Evolutionary conservation across 2,329 filamentous ascomycete species (phyloP).

Genomic region (Aspergillus versicolor): DNA sequence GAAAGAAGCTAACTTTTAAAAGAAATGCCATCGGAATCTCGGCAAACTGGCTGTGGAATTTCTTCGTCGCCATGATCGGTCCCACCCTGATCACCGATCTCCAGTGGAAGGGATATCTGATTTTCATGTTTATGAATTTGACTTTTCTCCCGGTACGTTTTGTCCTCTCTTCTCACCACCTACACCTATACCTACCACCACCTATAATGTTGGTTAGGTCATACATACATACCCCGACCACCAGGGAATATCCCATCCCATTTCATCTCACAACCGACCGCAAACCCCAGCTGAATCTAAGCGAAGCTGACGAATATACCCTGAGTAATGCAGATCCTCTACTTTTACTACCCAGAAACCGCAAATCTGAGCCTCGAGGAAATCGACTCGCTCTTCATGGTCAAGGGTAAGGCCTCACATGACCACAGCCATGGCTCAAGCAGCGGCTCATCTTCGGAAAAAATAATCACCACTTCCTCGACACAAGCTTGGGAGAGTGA

Average conservation of each 20-base stretch:
- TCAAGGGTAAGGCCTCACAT: constrained; percentile 6
- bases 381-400: constrained; percentile 44
- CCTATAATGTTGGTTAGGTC: no score
- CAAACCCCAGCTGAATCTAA: not conserved
- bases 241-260: not conserved
- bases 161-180: not conserved
- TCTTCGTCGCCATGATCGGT: constrained; percentile 43
- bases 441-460: not conserved
- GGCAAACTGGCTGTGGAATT: constrained; percentile 53
- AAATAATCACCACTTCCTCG: not conserved
- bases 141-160: constrained; percentile 35
- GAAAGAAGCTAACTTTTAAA: constrained; percentile 3
- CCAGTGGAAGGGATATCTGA: constrained; percentile 36
- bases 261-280: not conserved
- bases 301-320: not conserved
- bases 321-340: constrained; percentile 33
- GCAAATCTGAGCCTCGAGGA: constrained; percentile 45
- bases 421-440: not conserved
- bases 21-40: constrained; percentile 48
- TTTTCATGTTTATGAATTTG: constrained; percentile 38
- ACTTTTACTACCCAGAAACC: constrained; percentile 49
- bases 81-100: constrained; percentile 33
- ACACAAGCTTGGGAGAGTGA: not conserved
- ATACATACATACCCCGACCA: not conserved
- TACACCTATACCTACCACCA: not conserved